Base-by-base conservation (phyloP, 78 protist species). In the Chrysochromulina tobinii region DNA sequence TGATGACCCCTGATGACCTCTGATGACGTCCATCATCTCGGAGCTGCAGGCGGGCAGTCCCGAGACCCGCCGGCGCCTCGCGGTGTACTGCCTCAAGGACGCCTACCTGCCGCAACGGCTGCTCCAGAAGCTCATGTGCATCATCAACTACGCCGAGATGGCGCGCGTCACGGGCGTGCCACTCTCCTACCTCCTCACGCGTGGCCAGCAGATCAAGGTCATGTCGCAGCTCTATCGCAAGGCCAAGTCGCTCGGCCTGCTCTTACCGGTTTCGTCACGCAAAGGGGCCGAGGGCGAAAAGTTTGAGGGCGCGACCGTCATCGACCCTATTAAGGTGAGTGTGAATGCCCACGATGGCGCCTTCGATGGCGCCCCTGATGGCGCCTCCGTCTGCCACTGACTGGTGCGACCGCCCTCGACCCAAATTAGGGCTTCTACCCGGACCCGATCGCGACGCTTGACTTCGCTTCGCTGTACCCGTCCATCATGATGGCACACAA, bases 401-500 rank as follows among this genome's bases (percentile, higher is more conserved):
- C 38, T 38, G 38, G 38, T 38, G 38, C 38, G 38, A 38, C 38
- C 38, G 38, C 38, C 38, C 38, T 38, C 38, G 38, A 38, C 38
- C 38, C 38, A 38, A 38, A 38, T 38, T 38, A 38, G 38, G 38
- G 38, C 38, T 38, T 38, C 38, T 38, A 38, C 38, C 64, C 5
- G 14, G 90, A 89, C 53, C 99, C 99, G 23, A 96, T 99, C 18
- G 97, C 99, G 25, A 98, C 99, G 1, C 96, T 99, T 69, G 99
- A 99, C 93, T 99, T 99, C 90, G 93, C 99, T 17, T 96, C 99
- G 81, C 98, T 99, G 75, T 99, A 99, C 93, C 99, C 99, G 38
- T 98, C 99, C 14, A 99, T 99, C 92, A 99, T 99, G 99, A 98
- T 98, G 97, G 99, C 99, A 15, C 99, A 99, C 92, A 99, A 99